A percentile compares a stretch with the other conserved stretches of the same genome.
These are phyloP conservation scores for Groenewaldozyma tartarivorans DNA, from an alignment of 805 yeast genomes.

Conservation along the genomic window DNA sequence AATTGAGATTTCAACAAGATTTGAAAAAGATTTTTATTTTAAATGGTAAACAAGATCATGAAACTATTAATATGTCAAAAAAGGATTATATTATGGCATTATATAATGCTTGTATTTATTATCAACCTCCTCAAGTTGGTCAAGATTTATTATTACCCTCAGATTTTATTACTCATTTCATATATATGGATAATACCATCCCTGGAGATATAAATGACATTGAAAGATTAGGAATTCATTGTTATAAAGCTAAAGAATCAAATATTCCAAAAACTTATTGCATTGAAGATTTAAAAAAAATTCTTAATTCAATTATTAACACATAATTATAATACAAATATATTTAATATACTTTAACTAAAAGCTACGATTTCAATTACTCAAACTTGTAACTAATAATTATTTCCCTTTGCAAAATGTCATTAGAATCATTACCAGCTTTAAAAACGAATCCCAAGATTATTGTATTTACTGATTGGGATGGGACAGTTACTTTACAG, in stretches of 20 bases:
- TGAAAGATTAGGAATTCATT: slow-evolving; percentile 1
- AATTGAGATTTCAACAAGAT: slow-evolving; percentile 32
- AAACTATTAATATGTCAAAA: slow-evolving; percentile 61
- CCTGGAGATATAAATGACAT: neutral
- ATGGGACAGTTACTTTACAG: slow-evolving; percentile 92
- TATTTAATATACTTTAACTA: too few species aligned
- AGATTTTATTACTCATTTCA: slow-evolving; percentile 52
- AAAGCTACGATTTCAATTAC: too few species aligned
- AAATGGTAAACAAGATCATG: slow-evolving; percentile 73
- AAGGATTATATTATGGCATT: slow-evolving; percentile 48
- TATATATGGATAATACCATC: slow-evolving; percentile 29
- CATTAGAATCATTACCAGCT: too few species aligned
- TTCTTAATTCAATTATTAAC: too few species aligned
- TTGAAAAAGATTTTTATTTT: slow-evolving; percentile 48
- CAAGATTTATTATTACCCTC: slow-evolving; percentile 1
- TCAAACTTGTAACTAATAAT: too few species aligned
- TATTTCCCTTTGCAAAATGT: too few species aligned
- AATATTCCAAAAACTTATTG: too few species aligned
- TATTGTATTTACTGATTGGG: slow-evolving; percentile 94
- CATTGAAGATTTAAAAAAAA: too few species aligned
- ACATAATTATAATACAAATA: too few species aligned
- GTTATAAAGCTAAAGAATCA: neutral
- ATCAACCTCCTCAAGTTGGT: slow-evolving; percentile 23
- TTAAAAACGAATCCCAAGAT: slow-evolving; percentile 39
- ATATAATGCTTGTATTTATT: slow-evolving; percentile 46